These are phyloP conservation scores for Candida germanica DNA, from an alignment of 805 yeast species.

Conservation along the genomic window DNA sequence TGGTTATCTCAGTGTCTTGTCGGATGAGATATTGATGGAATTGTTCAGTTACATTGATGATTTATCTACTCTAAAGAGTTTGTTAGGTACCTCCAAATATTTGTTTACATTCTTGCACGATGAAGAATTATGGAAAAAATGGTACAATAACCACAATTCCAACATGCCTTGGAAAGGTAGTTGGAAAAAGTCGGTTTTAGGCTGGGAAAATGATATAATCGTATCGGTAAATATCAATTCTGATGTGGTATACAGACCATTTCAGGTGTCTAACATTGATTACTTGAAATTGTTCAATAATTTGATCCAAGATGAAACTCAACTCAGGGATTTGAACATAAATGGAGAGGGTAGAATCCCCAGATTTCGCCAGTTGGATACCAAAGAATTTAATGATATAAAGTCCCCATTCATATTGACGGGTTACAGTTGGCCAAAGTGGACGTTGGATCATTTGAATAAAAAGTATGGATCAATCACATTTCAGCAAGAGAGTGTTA, in stretches of 20 bases:
- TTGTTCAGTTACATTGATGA: conserved; percentile 38
- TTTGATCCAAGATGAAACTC: conserved; percentile 46
- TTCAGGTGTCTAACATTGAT: conserved; percentile 71
- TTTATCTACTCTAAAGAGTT: conserved; percentile 44
- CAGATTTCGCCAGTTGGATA: conserved; percentile 49
- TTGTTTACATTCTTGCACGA: conserved; percentile 69
- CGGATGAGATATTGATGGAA: conserved; percentile 65
- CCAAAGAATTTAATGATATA: conserved; percentile 47
- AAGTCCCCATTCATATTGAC: conserved; percentile 65
- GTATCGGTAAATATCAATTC: conserved; percentile 54
- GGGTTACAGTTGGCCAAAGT: conserved; percentile 56
- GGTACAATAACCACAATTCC: conserved; percentile 31
- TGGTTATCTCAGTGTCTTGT: conserved; percentile 51
- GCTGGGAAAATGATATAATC: conserved; percentile 40
- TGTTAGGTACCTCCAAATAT: conserved; percentile 61
- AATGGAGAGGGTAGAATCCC: conserved; percentile 43
- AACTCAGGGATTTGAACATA: conserved; percentile 21
- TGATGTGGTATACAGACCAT: conserved; percentile 79
- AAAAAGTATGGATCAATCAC: conserved; percentile 53
- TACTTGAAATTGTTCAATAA: conserved; percentile 49
- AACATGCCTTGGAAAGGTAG: conserved; percentile 65
- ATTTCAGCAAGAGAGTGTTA: conserved; percentile 83
- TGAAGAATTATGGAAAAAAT: conserved; percentile 78
- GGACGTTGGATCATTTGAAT: conserved; percentile 53
- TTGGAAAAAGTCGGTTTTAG: conserved; percentile 67